These are phyloP conservation scores for Wickerhamomyces alni DNA, from an alignment of 805 yeast species.

Conservation along the genomic window DNA sequence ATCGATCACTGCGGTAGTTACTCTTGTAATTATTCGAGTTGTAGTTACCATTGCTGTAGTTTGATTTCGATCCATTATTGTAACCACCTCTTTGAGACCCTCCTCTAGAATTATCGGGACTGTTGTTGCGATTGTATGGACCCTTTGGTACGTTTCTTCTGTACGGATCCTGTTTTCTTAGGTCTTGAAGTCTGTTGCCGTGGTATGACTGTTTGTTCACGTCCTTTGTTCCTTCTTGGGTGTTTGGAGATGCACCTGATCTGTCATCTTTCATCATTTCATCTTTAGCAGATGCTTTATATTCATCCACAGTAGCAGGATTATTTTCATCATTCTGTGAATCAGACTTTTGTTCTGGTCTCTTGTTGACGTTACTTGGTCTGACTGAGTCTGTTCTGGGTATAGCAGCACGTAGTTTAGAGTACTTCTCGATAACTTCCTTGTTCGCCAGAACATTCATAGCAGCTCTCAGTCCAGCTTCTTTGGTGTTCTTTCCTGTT, in stretches of 20 bases:
- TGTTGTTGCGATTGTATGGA: no score
- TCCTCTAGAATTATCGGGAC: neutral
- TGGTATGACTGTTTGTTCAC: no score
- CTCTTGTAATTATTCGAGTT: neutral
- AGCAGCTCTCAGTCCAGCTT: conserved; percentile 85
- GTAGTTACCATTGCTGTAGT: no score
- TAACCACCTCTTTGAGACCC: neutral
- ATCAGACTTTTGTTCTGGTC: neutral
- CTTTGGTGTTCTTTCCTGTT: conserved; percentile 58
- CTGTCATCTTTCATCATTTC: neutral
- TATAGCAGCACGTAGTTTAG: conserved; percentile 45
- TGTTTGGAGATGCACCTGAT: no score
- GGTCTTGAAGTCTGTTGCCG: no score
- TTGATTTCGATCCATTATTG: neutral
- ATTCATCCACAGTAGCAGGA: no score
- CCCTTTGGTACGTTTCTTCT: no score
- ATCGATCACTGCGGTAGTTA: neutral
- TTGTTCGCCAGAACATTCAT: conserved; percentile 64
- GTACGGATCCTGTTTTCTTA: no score
- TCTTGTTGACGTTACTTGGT: no score
- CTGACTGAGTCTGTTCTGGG: conserved; percentile 31
- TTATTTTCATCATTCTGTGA: no score
- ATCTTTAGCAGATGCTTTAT: no score
- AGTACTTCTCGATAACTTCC: conserved; percentile 56
- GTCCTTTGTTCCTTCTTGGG: neutral